phyloP scores from a whole-genome alignment of 257 asterid genomes.

The Cinchona pubescens region DNA sequence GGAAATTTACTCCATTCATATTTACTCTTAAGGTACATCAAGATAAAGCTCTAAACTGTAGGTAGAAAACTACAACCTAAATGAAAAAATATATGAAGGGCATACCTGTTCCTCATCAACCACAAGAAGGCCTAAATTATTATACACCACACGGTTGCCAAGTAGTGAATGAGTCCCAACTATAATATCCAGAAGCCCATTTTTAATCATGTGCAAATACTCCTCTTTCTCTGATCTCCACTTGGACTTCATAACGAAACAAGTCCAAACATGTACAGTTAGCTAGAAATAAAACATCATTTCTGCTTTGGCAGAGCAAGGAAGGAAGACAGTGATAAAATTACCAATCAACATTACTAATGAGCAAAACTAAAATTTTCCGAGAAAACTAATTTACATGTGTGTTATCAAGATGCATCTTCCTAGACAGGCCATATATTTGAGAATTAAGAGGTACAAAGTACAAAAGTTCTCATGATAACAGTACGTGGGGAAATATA shows the following conservation, averaged over 20 bases:
- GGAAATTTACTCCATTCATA: background rate
- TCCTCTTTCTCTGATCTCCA: constrained; percentile 84
- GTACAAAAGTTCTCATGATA: background rate
- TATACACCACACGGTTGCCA: constrained; percentile 87
- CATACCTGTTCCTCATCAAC: constrained; percentile 98
- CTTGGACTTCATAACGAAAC: constrained; percentile 64
- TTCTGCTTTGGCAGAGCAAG: too few relatives aligned
- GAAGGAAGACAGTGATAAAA: too few relatives aligned
- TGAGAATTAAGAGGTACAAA: constrained; percentile 1
- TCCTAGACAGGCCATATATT: background rate
- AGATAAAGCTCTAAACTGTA: background rate
- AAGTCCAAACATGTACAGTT: constrained; percentile 10
- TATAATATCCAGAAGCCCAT: constrained; percentile 73
- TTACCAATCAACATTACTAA: background rate
- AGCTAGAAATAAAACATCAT: background rate
- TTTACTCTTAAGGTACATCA: background rate
- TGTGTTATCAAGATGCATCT: background rate
- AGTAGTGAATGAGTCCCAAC: constrained; percentile 93
- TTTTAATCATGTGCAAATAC: constrained; percentile 67
- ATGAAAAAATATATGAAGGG: constrained; percentile 26
- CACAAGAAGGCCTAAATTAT: constrained; percentile 88
- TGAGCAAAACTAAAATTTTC: background rate
- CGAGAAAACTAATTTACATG: background rate
- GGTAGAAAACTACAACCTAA: constrained; percentile 12
- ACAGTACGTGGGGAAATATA: background rate